phyloP scores from a whole-genome alignment of 805 yeast species.

The Cyberlindnera xylosilytica region DNA sequence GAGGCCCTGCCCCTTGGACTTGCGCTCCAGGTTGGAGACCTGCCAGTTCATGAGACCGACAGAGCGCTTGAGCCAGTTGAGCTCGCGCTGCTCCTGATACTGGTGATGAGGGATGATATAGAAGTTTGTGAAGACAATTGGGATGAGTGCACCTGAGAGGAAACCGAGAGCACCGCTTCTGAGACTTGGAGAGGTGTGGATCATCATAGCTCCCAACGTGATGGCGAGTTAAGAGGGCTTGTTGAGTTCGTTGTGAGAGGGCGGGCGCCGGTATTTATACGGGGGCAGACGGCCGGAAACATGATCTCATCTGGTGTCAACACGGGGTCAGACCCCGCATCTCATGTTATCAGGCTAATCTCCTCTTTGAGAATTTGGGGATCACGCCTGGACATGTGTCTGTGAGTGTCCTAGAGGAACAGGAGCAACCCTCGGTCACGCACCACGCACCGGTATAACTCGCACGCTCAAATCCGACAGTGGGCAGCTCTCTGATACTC shows the following conservation, averaged over 20 bases:
- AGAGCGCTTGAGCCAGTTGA: conserved; percentile 21
- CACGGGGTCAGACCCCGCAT: neutral
- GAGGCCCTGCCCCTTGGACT: conserved; percentile 5
- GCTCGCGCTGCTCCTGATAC: conserved; percentile 20
- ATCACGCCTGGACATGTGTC: neutral
- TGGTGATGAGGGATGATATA: conserved; percentile 19
- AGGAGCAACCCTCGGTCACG: no score
- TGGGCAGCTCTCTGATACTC: no score
- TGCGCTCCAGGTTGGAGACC: conserved; percentile 11
- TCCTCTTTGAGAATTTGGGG: conserved; percentile 4
- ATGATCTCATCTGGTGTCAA: neutral
- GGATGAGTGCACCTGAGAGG: conserved; percentile 23
- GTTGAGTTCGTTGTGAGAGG: no score
- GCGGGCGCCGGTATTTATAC: neutral
- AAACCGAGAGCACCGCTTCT: conserved; percentile 25
- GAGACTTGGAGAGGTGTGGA: conserved; percentile 12
- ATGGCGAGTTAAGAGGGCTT: no score
- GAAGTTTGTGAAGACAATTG: conserved; percentile 22
- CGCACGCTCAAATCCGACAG: no score
- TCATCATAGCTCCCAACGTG: neutral
- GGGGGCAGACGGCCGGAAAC: neutral
- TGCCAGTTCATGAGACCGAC: conserved; percentile 23
- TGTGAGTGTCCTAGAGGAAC: no score
- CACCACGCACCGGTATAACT: no score
- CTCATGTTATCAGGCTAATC: conserved; percentile 5